A percentile compares a stretch with the other conserved stretches of the same genome.
These are phyloP conservation scores for Pichia californica DNA, from an alignment of 805 yeast species.

Conservation along the genomic window DNA sequence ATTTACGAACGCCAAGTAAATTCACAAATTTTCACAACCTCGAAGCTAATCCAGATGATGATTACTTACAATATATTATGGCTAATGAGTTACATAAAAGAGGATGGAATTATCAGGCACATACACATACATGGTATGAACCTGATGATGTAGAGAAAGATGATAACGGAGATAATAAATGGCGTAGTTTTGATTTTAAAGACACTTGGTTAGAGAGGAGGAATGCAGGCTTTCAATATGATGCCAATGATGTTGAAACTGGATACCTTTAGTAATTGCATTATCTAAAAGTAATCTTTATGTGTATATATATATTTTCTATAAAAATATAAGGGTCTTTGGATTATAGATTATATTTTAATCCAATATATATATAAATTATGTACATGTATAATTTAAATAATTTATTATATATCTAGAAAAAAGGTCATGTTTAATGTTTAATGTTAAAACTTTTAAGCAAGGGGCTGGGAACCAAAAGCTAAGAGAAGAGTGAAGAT, in stretches of 20 bases:
- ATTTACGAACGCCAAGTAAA: conserved; percentile 19
- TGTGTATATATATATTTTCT: no score
- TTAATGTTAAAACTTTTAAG: no score
- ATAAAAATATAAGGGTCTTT: no score
- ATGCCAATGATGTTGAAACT: conserved; percentile 11
- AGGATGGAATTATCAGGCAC: conserved; percentile 77
- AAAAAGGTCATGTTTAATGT: no score
- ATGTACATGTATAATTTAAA: no score
- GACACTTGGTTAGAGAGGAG: conserved; percentile 43
- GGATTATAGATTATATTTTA: no score
- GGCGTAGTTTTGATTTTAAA: conserved; percentile 76
- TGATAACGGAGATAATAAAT: conserved; percentile 15
- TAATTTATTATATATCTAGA: no score
- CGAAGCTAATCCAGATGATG: conserved; percentile 30
- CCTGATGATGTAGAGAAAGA: conserved; percentile 33
- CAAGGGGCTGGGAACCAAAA: no score
- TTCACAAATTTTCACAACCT: conserved; percentile 20
- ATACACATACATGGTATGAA: conserved; percentile 75
- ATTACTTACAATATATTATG: conserved; percentile 66
- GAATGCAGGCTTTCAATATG: conserved; percentile 34
- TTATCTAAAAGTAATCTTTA: neutral
- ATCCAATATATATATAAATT: no score
- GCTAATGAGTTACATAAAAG: conserved; percentile 73
- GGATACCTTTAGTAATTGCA: conserved; percentile 1
- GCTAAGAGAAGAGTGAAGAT: no score